A percentile compares a stretch with the other conserved stretches of the same genome.
Conservation (phyloP, 2,329 filamentous ascomycete species). For the Elsinoe australis region DNA sequence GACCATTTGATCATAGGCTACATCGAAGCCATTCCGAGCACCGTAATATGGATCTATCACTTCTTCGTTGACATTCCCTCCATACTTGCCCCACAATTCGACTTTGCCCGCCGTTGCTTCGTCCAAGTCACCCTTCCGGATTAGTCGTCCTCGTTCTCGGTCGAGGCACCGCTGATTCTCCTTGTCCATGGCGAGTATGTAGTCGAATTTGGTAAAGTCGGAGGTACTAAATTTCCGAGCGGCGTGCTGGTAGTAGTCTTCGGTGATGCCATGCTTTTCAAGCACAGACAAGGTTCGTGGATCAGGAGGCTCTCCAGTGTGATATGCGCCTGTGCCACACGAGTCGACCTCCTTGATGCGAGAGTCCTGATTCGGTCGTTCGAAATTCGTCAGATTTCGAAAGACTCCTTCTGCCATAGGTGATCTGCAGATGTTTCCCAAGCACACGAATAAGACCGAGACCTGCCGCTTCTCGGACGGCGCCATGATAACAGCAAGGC, state of each 20-base stretch:
- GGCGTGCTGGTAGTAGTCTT: constrained; percentile 58
- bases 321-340: constrained; percentile 85
- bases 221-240: constrained; percentile 62
- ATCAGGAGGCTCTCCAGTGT: constrained; percentile 69
- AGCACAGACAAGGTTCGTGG: constrained; percentile 76
- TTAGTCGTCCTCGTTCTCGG: constrained; percentile 49
- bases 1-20: constrained; percentile 75
- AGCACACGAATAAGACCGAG: constrained; percentile 86
- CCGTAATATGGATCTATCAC: constrained; percentile 91
- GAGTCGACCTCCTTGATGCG: constrained; percentile 69
- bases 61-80: constrained; percentile 55
- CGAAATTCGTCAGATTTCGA: constrained; percentile 54
- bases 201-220: constrained; percentile 83
- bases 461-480: constrained; percentile 30
- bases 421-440: constrained; percentile 89
- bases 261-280: constrained; percentile 61
- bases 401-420: constrained; percentile 97
- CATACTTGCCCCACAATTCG: constrained; percentile 74
- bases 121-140: constrained; percentile 29
- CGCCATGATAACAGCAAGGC: neutral
- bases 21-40: constrained; percentile 69
- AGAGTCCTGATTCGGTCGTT: constrained; percentile 40
- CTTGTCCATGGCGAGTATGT: constrained; percentile 89
- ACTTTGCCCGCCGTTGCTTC: constrained; percentile 39
- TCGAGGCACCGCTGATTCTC: constrained; percentile 68